phyloP scores from a whole-genome alignment of 2,329 filamentous ascomycete genomes.

The Monosporascus ibericus region DNA sequence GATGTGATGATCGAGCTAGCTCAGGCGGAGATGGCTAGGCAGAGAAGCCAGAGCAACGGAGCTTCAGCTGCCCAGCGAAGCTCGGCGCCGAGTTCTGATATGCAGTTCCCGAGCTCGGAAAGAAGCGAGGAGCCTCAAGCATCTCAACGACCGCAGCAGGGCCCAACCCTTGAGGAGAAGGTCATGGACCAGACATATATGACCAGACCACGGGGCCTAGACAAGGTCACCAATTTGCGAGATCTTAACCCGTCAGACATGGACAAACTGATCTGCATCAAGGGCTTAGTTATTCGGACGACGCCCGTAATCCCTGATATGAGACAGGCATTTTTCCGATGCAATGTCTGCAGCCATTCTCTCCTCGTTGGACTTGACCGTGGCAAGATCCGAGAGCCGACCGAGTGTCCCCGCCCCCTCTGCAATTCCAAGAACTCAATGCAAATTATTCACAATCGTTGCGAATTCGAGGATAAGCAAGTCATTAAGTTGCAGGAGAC shows the following conservation, averaged over 20 bases:
- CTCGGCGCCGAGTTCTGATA: slow-evolving; percentile 62
- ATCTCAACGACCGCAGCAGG: slow-evolving; percentile 37
- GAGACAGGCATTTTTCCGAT: slow-evolving; percentile 98
- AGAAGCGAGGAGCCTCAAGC: slow-evolving; percentile 44
- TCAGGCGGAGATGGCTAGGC: slow-evolving; percentile 67
- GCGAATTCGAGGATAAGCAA: slow-evolving; percentile 92
- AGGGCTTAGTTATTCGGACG: slow-evolving; percentile 90
- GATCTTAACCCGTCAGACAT: slow-evolving; percentile 93
- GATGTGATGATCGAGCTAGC: slow-evolving; percentile 90
- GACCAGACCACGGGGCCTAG: slow-evolving; percentile 83
- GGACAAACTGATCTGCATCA: slow-evolving; percentile 92
- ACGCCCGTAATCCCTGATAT: slow-evolving; percentile 97
- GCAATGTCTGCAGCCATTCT: slow-evolving; percentile 86
- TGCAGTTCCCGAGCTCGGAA: slow-evolving; percentile 76
- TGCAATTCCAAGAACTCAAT: slow-evolving; percentile 90
- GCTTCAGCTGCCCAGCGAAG: slow-evolving; percentile 47
- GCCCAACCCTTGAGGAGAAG: slow-evolving; percentile 66
- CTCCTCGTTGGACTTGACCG: slow-evolving; percentile 88
- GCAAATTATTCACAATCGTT: slow-evolving; percentile 97
- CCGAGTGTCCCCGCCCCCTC: slow-evolving; percentile 73
- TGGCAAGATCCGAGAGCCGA: slow-evolving; percentile 93
- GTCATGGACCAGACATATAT: slow-evolving; percentile 77
- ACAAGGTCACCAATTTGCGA: slow-evolving; percentile 81
- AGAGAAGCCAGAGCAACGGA: slow-evolving; percentile 39
- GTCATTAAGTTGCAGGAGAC: slow-evolving; percentile 98